Evolutionary conservation across 139 green algal genomes (phyloP), one percentile per base, ranked within the genome.

Genomic region (Chlorella sp.): DNA sequence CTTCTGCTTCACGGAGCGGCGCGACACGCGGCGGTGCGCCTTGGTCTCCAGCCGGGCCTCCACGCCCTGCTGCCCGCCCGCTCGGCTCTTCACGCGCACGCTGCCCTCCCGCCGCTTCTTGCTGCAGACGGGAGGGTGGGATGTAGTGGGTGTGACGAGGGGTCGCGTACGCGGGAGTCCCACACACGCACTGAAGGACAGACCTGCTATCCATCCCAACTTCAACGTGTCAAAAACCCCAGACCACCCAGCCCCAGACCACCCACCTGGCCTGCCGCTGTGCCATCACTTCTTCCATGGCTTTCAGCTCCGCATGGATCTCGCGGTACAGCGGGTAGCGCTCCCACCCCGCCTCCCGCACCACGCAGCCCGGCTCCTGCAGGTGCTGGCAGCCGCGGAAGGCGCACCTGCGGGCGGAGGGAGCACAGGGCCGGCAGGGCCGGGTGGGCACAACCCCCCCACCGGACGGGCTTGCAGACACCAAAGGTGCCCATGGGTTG

Each of bases 381-480:
- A 98, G 26, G 87, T 99, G 96, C 82, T 90, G 84, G 90, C 96
- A 99, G 89, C 98, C 92, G 69, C 56, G 74, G 90, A 98, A 99
- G 41, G 90, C 85, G 88, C 95, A 97, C 34, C 89, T 91, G 79
- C 76, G 83, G 8, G 6, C 8, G 36, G 20, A 41, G 13, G 26
- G 32, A 7, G 43, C 28, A 17, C n/a, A n/a, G 38, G 43, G 38
- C 7, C 14, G 16, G 64, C 56, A 65, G 56, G 56, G 56, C 56
- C 26, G 56, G 56, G 22, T 3, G 13, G 56, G 56, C 56, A 65
- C 56, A 65, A n/a, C n/a, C n/a, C n/a, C n/a, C n/a, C n/a, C n/a
- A n/a, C n/a, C n/a, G n/a, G n/a, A n/a, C n/a, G n/a, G n/a, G n/a
- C n/a, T n/a, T n/a, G n/a, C n/a, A n/a, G n/a, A n/a, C n/a, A n/a